Evolutionary conservation across 2,329 filamentous ascomycete species (phyloP), one percentile per base, ranked within the genome.

Genomic region (Paracoccidioides brasiliensis): DNA sequence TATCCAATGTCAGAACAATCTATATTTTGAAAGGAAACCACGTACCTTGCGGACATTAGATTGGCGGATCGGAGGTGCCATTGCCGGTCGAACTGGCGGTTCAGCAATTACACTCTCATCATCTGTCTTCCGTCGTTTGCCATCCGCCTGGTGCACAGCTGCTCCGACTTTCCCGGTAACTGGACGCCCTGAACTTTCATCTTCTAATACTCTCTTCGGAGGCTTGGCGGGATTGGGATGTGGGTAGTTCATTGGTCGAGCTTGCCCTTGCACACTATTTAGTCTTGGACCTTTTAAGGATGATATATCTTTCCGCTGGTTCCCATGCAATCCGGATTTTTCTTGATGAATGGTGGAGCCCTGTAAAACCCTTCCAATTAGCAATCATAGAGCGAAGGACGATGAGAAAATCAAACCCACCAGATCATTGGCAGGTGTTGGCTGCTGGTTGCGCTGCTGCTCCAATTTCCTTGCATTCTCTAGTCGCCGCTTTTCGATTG

Each of bases 41-140:
- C 75, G 71, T 73, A 88, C 84, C 80, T 89, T 90, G 64, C 80
- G 78, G 65, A 82, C 78, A 51, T 79, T 84, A 1, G 88, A 94
- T 58, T 90, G 88, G 57, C 90, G 83, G 62, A 94, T 88, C 5
- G 90, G 89, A 53, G 89, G 88, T 12, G 85, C 87, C 74, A 90
- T 93, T 63, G 90, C 79, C 50, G 78, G 81, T 55, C 81, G 78
- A 48, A 81, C 77, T 43, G 80, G 78, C 56, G 81, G 77, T 64
- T 77, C 78, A 45, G 77, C 72, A 55, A 84, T 6, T 7, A 30
- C 81, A 55, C 84, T 80, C 59, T 88, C 83, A 58, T 82, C 79
- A 42, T 91, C 86, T 44, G 85, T 93, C 66, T 85, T 85, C 61
- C 89, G 81, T 56, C 90, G 81, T 75, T 95, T 96, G 28, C 80